A percentile compares a stretch with the other conserved stretches of the same genome.
phyloP scores from a whole-genome alignment of 306 rosid genomes.

The Biancaea sappan region DNA sequence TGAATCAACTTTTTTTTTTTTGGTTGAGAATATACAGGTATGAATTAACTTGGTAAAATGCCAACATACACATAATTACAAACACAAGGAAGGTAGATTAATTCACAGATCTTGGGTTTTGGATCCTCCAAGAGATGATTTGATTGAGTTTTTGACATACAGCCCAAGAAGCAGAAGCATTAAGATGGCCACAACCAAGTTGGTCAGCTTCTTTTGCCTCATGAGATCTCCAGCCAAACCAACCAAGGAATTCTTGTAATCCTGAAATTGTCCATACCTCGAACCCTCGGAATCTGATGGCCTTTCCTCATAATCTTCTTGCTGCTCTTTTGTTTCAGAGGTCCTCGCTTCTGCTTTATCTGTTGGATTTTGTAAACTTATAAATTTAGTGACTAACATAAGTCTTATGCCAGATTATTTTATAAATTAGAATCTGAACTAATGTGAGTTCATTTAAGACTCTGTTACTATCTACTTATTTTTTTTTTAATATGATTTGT shows the following conservation, averaged over 20 bases:
- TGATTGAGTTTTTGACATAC: conserved; percentile 19
- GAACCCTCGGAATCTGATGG: background rate
- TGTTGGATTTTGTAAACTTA: background rate
- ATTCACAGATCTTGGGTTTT: conserved; percentile 18
- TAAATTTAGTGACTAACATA: too few species aligned
- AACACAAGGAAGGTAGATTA: background rate
- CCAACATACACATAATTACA: background rate
- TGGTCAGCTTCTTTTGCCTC: conserved; percentile 29
- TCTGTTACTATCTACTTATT: too few species aligned
- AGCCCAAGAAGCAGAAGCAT: conserved; percentile 35
- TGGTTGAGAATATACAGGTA: too few species aligned
- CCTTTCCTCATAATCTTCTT: background rate
- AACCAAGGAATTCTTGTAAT: background rate
- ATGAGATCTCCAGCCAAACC: conserved; percentile 15
- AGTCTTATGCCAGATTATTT: too few species aligned
- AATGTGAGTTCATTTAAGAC: background rate
- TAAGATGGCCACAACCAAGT: conserved; percentile 31
- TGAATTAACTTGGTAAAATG: background rate
- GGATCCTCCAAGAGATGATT: conserved; percentile 22
- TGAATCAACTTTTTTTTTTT: too few species aligned
- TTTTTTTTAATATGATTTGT: too few species aligned
- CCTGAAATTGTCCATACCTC: background rate
- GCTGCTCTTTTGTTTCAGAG: background rate
- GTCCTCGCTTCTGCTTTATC: background rate
- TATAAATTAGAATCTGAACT: background rate